Evolutionary conservation across 768 basidiomycete genomes (phyloP).

Genomic region (Agaricus sinodeliciosus): DNA sequence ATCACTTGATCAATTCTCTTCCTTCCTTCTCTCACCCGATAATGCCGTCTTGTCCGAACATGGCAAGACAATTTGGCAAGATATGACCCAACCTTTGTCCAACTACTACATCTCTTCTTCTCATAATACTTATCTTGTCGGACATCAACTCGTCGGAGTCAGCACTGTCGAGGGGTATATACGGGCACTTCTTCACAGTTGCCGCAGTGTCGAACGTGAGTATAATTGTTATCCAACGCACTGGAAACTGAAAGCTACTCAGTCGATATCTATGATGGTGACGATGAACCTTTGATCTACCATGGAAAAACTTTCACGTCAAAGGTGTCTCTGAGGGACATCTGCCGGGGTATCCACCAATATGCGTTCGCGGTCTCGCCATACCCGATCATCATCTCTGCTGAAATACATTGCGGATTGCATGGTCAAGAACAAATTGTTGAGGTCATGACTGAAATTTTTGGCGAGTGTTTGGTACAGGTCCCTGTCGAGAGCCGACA

Average conservation of each 20-base stretch:
- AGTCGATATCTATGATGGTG: slow-evolving; percentile 95
- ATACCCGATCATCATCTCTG: slow-evolving; percentile 89
- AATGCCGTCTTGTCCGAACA: slow-evolving; percentile 51
- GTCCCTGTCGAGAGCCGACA: slow-evolving; percentile 36
- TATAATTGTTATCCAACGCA: slow-evolving; percentile 11
- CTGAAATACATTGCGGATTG: slow-evolving; percentile 82
- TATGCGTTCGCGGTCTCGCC: slow-evolving; percentile 90
- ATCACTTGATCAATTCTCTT: slow-evolving; percentile 59
- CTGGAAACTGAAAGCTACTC: neutral
- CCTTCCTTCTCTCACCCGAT: slow-evolving; percentile 76
- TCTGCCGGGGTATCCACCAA: slow-evolving; percentile 77
- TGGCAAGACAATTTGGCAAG: slow-evolving; percentile 47
- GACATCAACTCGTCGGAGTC: slow-evolving; percentile 80
- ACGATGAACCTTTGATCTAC: slow-evolving; percentile 75
- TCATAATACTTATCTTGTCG: slow-evolving; percentile 89
- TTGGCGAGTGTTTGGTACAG: slow-evolving; percentile 34
- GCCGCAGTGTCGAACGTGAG: slow-evolving; percentile 90
- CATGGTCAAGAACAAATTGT: slow-evolving; percentile 78
- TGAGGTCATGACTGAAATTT: slow-evolving; percentile 55
- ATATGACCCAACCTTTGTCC: slow-evolving; percentile 84
- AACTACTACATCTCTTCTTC: slow-evolving; percentile 90
- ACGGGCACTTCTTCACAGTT: slow-evolving; percentile 80
- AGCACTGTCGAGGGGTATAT: slow-evolving; percentile 93
- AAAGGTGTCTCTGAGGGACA: slow-evolving; percentile 73
- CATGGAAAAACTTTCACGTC: slow-evolving; percentile 88